Conservation (phyloP, 2,329 filamentous ascomycete genomes). For the Juglanconis juglandina region DNA sequence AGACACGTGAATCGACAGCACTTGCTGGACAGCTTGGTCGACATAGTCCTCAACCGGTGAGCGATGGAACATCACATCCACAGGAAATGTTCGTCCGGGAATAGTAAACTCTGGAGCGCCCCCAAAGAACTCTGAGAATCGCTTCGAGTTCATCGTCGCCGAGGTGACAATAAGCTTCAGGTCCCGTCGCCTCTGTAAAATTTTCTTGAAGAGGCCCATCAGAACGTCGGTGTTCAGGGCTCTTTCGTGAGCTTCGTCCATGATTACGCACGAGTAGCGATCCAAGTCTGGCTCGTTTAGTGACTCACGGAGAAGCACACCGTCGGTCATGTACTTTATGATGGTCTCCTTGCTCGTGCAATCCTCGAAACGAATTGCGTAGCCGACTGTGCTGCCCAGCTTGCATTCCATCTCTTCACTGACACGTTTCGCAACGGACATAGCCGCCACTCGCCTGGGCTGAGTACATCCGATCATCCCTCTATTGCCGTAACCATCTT, state of each 20-base stretch:
- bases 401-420: conserved; percentile 97
- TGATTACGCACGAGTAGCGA: conserved; percentile 96
- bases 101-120: conserved; percentile 96
- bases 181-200: conserved; percentile 81
- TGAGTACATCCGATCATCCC: conserved; percentile 97
- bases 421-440: conserved; percentile 98
- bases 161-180: conserved; percentile 97
- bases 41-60: conserved; percentile 98
- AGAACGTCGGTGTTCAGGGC: conserved; percentile 95
- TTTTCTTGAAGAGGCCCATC: conserved; percentile 97
- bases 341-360: conserved; percentile 92
- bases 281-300: conserved; percentile 90
- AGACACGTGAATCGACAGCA: conserved; percentile 91
- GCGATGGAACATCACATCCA: conserved; percentile 92
- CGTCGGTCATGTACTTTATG: conserved; percentile 99
- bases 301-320: conserved; percentile 88
- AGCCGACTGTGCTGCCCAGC: conserved; percentile 83
- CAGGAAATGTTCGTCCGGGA: conserved; percentile 91
- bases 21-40: conserved; percentile 92
- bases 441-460: conserved; percentile 91
- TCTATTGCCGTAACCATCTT: conserved; percentile 84
- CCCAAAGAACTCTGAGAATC: conserved; percentile 93
- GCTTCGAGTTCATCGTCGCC: conserved; percentile 96
- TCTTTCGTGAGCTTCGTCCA: conserved; percentile 98
- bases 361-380: conserved; percentile 97